Evolutionary conservation across 1,284 basidiomycete genomes (phyloP).

Genomic region (Leccinum angustisporum): DNA sequence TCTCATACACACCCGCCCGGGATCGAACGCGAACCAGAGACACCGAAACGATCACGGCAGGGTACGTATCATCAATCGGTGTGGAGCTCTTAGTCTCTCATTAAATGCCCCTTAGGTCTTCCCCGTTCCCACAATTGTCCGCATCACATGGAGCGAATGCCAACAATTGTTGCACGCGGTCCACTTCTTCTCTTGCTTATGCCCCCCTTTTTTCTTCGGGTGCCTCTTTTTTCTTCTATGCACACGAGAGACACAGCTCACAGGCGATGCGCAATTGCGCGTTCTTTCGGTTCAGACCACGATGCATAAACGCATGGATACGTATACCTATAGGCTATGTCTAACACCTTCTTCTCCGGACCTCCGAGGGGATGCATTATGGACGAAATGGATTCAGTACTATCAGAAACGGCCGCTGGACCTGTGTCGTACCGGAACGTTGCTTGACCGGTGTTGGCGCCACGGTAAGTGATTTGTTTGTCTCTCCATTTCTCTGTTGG

Average conservation of each 20-base stretch:
- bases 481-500: neutral
- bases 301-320: conserved; percentile 12
- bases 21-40: conserved; percentile 9
- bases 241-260: conserved; percentile 12
- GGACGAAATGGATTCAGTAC: neutral
- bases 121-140: conserved; percentile 12
- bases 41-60: conserved; percentile 10
- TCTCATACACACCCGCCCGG: conserved; percentile 3
- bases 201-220: neutral
- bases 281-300: neutral
- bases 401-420: neutral
- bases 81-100: neutral
- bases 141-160: conserved; percentile 13
- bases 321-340: neutral
- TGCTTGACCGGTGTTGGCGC: neutral
- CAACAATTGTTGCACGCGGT: conserved; percentile 11
- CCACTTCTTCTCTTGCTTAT: neutral
- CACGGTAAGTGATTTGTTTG: neutral
- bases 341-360: conserved; percentile 15
- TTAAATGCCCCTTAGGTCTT: conserved; percentile 9
- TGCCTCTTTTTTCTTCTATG: neutral
- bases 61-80: neutral
- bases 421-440: neutral
- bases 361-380: conserved; percentile 22
- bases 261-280: conserved; percentile 1